Evolutionary conservation across 140 eudicot species (phyloP).

Genomic region (Erigeron philadelphicus): DNA sequence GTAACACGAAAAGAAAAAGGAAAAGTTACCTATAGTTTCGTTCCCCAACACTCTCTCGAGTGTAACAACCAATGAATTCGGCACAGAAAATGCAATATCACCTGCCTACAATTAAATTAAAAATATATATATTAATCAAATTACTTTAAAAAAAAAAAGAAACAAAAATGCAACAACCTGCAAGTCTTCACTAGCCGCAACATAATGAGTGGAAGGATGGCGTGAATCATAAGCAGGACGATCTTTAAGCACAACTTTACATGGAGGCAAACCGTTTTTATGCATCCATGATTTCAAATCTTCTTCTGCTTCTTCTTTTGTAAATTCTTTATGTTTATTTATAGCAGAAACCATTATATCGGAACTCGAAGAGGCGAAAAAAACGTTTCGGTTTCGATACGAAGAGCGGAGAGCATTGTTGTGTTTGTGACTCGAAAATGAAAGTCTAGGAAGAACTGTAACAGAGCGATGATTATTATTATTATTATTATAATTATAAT

Average conservation of each 20-base stretch:
- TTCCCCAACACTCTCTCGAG: slow-evolving; percentile 93
- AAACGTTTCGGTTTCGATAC: slow-evolving; percentile 28
- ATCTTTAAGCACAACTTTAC: slow-evolving; percentile 71
- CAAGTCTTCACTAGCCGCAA: slow-evolving; percentile 87
- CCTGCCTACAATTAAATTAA: slow-evolving; percentile 46
- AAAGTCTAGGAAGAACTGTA: slow-evolving; percentile 26
- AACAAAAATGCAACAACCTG: slow-evolving; percentile 36
- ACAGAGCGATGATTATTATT: slow-evolving; percentile 30
- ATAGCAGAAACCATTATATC: slow-evolving; percentile 43
- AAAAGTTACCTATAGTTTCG: slow-evolving; percentile 68
- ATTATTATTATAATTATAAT: neutral
- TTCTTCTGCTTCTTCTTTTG: slow-evolving; percentile 28
- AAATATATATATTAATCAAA: neutral
- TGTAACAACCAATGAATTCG: slow-evolving; percentile 73
- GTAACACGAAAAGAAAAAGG: neutral
- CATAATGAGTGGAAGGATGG: slow-evolving; percentile 63
- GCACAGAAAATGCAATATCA: slow-evolving; percentile 77
- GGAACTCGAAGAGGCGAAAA: slow-evolving; percentile 60
- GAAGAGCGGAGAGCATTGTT: slow-evolving; percentile 20
- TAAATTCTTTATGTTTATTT: slow-evolving; percentile 32
- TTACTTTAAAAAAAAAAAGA: neutral
- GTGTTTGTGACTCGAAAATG: slow-evolving; percentile 9
- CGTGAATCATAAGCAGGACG: slow-evolving; percentile 47
- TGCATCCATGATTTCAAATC: slow-evolving; percentile 93
- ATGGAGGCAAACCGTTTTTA: slow-evolving; percentile 81